Evolutionary conservation across 129 eudicot genomes (phyloP).

Genomic region (Artemisia annua): DNA sequence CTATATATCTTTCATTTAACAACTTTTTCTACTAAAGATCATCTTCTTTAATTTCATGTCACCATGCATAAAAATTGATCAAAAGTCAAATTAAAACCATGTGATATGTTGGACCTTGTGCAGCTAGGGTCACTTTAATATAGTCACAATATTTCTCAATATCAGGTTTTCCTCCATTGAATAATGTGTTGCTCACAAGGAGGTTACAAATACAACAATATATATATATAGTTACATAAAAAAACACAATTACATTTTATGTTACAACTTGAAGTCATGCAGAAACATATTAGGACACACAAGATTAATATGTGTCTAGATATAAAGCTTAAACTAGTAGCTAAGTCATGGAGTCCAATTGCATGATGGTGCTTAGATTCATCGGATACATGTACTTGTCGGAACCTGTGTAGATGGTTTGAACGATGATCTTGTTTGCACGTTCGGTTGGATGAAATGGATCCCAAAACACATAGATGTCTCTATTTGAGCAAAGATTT

Average conservation of each 20-base stretch:
- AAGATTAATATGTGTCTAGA: constrained; percentile 10
- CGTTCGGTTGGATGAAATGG: constrained; percentile 74
- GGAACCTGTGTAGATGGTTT: constrained; percentile 48
- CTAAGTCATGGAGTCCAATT: constrained; percentile 43
- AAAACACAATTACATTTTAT: constrained; percentile 14
- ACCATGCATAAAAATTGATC: too few species aligned
- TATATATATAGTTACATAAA: background rate
- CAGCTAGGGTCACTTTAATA: background rate
- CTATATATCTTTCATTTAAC: too few species aligned
- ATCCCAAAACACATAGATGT: constrained; percentile 62
- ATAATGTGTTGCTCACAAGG: constrained; percentile 15
- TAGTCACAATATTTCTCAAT: background rate
- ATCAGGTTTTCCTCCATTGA: background rate
- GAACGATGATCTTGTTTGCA: constrained; percentile 62
- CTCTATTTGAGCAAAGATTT: constrained; percentile 49
- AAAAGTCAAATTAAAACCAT: constrained; percentile 25
- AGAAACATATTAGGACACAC: constrained; percentile 23
- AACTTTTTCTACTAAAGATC: constrained; percentile 9
- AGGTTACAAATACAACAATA: constrained; percentile 2
- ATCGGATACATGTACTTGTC: constrained; percentile 68
- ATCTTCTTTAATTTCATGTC: constrained; percentile 27
- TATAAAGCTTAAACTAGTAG: background rate
- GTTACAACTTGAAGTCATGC: constrained; percentile 11
- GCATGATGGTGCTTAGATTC: constrained; percentile 80
- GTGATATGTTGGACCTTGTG: constrained; percentile 6